Percentiles rank a stretch among this genome's conserved stretches.
These are phyloP conservation scores for Fragosphaeria purpurea DNA, from an alignment of 2,329 filamentous ascomycete species.

Conservation along the genomic window DNA sequence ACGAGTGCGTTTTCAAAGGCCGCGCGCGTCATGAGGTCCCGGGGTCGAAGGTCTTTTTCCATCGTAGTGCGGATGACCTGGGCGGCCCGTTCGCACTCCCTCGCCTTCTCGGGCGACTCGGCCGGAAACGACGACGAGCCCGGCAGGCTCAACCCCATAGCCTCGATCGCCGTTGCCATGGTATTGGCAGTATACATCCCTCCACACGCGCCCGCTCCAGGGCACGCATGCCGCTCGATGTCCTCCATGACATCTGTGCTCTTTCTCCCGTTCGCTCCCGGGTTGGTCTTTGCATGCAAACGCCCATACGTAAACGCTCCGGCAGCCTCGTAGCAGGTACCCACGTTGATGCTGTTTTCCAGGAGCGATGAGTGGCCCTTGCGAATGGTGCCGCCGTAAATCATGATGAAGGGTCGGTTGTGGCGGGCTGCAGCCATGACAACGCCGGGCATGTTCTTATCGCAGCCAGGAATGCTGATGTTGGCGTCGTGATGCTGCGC, in stretches of 20 bases:
- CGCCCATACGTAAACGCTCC: constrained; percentile 72
- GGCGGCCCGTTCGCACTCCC: constrained; percentile 74
- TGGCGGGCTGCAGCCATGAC: constrained; percentile 88
- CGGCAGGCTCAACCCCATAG: constrained; percentile 72
- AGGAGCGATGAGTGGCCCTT: constrained; percentile 71
- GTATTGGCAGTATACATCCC: constrained; percentile 90
- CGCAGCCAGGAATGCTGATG: constrained; percentile 85
- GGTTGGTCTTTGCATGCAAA: constrained; percentile 44
- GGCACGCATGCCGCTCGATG: constrained; percentile 69
- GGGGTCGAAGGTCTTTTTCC: constrained; percentile 70
- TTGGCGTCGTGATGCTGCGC: constrained; percentile 89
- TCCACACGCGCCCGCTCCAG: constrained; percentile 62
- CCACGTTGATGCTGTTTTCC: constrained; percentile 73
- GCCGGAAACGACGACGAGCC: constrained; percentile 78
- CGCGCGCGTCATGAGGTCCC: constrained; percentile 66
- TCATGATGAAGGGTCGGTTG: constrained; percentile 87
- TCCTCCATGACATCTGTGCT: constrained; percentile 70
- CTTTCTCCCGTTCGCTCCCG: constrained; percentile 36
- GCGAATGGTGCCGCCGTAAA: constrained; percentile 84
- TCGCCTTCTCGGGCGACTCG: constrained; percentile 71
- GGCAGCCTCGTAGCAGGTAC: constrained; percentile 76
- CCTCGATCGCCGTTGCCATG: constrained; percentile 83
- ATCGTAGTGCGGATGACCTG: constrained; percentile 69
- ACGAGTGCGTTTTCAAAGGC: constrained; percentile 83
- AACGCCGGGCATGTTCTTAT: constrained; percentile 95